A percentile compares a stretch with the other conserved stretches of the same genome.
These are phyloP conservation scores for Schizophyllum commune DNA, from an alignment of 1,284 basidiomycete genomes.

Conservation along the genomic window DNA sequence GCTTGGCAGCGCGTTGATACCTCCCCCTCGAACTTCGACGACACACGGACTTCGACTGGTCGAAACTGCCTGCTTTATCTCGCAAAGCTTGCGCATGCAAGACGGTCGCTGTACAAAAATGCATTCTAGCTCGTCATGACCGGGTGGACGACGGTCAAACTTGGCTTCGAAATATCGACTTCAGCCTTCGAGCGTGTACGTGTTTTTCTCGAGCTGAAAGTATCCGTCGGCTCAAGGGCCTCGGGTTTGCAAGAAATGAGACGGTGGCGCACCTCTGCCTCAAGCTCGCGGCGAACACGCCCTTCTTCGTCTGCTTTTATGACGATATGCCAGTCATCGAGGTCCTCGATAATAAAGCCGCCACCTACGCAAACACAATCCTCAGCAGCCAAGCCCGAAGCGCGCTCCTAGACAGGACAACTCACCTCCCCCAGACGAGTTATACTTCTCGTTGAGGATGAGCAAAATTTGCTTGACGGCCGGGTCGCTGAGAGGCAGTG, in stretches of 20 bases:
- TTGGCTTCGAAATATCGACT: neutral
- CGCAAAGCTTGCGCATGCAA: too few species aligned
- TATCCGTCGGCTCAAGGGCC: neutral
- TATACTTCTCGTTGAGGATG: conserved; percentile 69
- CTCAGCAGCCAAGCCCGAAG: neutral
- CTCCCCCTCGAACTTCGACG: too few species aligned
- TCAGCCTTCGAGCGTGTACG: conserved; percentile 32
- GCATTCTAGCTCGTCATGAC: too few species aligned
- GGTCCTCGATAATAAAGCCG: conserved; percentile 77
- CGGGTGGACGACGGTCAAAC: neutral
- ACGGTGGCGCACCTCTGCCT: conserved; percentile 60
- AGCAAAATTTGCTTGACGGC: conserved; percentile 88
- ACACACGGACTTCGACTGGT: too few species aligned
- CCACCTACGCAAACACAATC: neutral
- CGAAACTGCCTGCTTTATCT: too few species aligned
- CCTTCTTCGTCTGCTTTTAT: conserved; percentile 79
- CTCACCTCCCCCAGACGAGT: neutral
- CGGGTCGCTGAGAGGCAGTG: conserved; percentile 51
- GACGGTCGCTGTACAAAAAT: too few species aligned
- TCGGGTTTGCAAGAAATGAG: conserved; percentile 9
- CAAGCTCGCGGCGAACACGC: conserved; percentile 62
- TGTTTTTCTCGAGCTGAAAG: conserved; percentile 37
- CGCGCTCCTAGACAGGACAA: too few species aligned
- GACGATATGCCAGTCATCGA: conserved; percentile 80
- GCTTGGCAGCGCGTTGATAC: too few species aligned